Conservation (phyloP, 108 stramenopile genomes). For the Cylindrotheca closterium region DNA sequence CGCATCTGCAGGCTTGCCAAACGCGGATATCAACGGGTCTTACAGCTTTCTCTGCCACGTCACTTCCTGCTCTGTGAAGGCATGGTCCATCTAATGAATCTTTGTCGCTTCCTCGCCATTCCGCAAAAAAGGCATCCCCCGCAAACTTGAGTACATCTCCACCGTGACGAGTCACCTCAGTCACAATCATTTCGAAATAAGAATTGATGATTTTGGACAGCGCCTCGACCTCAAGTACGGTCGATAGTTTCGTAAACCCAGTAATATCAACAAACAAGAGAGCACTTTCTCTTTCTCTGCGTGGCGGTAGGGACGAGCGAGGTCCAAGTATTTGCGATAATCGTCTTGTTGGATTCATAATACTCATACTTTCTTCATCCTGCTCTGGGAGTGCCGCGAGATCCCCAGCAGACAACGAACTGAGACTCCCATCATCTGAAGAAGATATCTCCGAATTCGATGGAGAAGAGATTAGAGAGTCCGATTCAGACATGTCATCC, state of each 20-base stretch:
- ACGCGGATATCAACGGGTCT: constrained; percentile 14
- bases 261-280: constrained; percentile 87
- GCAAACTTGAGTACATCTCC: constrained; percentile 82
- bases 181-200: constrained; percentile 77
- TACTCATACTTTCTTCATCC: not conserved
- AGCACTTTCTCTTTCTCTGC: constrained; percentile 27
- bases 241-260: constrained; percentile 81
- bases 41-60: constrained; percentile 1
- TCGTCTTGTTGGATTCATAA: not conserved
- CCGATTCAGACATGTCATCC: not conserved
- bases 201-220: constrained; percentile 72
- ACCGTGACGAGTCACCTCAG: constrained; percentile 51
- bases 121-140: constrained; percentile 45
- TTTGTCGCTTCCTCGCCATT: constrained; percentile 38
- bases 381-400: not conserved
- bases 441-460: not conserved
- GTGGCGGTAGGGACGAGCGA: not conserved
- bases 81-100: not conserved
- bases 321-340: not conserved
- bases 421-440: not conserved
- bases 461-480: not conserved
- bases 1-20: constrained; percentile 23
- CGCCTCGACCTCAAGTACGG: constrained; percentile 62
- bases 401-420: constrained; percentile 3
- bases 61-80: not conserved